Percentiles rank a stretch among this genome's conserved stretches.
Conservation (phyloP, 257 asterid species). For the Coffea eugenioides region DNA sequence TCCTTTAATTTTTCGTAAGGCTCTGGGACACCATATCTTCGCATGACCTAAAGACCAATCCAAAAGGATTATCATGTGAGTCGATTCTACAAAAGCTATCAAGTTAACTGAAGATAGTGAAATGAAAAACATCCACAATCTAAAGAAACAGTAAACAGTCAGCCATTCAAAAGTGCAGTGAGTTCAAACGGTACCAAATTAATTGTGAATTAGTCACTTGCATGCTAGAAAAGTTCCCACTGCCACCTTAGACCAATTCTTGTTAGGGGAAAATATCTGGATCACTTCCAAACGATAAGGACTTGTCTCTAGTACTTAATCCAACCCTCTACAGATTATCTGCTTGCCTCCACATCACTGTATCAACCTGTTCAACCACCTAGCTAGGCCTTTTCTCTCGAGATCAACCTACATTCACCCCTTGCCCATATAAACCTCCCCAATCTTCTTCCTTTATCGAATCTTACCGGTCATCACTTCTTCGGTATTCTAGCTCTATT, state of each 20-base stretch:
- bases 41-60: slow-evolving; percentile 61
- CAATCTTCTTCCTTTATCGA: neutral
- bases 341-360: neutral
- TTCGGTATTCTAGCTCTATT: neutral
- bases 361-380: neutral
- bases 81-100: neutral
- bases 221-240: neutral
- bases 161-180: neutral
- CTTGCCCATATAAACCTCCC: neutral
- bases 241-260: neutral
- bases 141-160: neutral
- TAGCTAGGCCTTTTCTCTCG: neutral
- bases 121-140: no score
- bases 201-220: neutral
- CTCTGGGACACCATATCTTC: slow-evolving; percentile 83
- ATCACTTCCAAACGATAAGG: neutral
- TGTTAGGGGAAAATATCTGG: neutral
- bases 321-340: no score
- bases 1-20: slow-evolving; percentile 93
- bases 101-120: neutral
- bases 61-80: neutral
- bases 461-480: neutral
- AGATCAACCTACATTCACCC: neutral
- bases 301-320: neutral
- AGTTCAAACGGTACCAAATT: neutral